A percentile compares a stretch with the other conserved stretches of the same genome.
Conservation (phyloP, 116 monocot genomes). For the Dioscorea cayenensis region DNA sequence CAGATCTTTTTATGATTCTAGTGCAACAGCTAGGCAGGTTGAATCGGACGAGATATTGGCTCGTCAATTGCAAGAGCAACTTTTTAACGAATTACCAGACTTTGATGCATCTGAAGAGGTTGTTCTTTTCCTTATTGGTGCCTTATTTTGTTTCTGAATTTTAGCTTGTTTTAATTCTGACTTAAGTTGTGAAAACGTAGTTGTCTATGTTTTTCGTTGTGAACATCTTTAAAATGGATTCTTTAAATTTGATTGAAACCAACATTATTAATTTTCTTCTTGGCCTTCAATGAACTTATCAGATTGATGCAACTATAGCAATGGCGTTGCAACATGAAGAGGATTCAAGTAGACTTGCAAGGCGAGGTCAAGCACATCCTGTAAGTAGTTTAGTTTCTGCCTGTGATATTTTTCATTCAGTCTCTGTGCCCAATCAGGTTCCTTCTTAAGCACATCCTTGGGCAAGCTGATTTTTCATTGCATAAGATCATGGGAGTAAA, state of each 20-base stretch:
- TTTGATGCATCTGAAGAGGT: constrained; percentile 32
- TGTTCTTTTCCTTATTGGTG: not conserved
- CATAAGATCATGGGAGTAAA: not conserved
- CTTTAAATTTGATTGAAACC: not conserved
- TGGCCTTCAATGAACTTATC: constrained; percentile 2
- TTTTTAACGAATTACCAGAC: constrained; percentile 40
- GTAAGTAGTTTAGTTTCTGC: constrained; percentile 27
- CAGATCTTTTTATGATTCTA: constrained; percentile 12
- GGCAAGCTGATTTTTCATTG: not conserved
- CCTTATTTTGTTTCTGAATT: not conserved
- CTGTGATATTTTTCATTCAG: not conserved
- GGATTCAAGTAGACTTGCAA: constrained; percentile 12
- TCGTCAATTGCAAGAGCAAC: constrained; percentile 60
- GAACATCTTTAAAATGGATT: not conserved
- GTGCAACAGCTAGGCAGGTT: constrained; percentile 38
- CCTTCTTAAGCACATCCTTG: not conserved
- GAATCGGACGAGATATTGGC: constrained; percentile 69
- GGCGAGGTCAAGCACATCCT: constrained; percentile 17
- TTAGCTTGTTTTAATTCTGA: not conserved
- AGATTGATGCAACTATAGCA: constrained; percentile 57
- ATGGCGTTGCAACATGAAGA: constrained; percentile 59
- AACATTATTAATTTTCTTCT: not conserved
- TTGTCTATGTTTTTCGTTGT: not conserved
- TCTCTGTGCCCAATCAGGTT: not conserved
- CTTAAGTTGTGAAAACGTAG: not conserved